Conservation (phyloP, 2,329 filamentous ascomycete species). For the Penicillium freii region DNA sequence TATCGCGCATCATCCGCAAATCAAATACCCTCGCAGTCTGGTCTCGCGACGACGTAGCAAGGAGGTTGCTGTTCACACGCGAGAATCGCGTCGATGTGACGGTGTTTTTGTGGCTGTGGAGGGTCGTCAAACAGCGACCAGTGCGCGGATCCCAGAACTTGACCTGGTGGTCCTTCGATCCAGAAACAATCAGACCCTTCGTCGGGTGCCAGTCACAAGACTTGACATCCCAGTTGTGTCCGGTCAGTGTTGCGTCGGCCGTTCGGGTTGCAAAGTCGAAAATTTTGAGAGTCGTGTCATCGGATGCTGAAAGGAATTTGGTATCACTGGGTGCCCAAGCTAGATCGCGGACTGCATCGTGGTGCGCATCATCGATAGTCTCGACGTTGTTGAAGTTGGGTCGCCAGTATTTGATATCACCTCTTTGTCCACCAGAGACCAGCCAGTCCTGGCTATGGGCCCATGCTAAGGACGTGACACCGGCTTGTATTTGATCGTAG, state of each 20-base stretch:
- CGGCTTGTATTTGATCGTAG: constrained; percentile 56
- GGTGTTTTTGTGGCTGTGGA: constrained; percentile 96
- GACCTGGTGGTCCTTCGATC: constrained; percentile 94
- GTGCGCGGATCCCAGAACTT: constrained; percentile 98
- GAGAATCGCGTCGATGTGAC: constrained; percentile 93
- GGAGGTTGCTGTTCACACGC: constrained; percentile 73
- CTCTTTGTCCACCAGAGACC: constrained; percentile 90
- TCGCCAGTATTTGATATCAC: constrained; percentile 97
- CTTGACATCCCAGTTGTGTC: constrained; percentile 98
- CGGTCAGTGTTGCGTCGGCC: constrained; percentile 78
- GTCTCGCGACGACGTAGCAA: constrained; percentile 90
- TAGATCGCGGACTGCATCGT: constrained; percentile 84
- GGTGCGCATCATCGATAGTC: constrained; percentile 79
- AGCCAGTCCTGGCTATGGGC: constrained; percentile 97
- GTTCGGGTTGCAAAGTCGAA: constrained; percentile 89
- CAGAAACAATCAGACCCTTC: constrained; percentile 90
- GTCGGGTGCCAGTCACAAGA: constrained; percentile 96
- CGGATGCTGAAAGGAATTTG: constrained; percentile 94
- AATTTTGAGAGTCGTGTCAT: constrained; percentile 90
- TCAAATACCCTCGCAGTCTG: constrained; percentile 93
- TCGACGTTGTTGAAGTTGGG: constrained; percentile 99
- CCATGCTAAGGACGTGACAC: constrained; percentile 57
- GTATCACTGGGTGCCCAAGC: constrained; percentile 91
- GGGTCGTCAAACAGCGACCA: constrained; percentile 82
- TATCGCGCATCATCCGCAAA: constrained; percentile 96